phyloP scores from a whole-genome alignment of 2,329 filamentous ascomycete genomes.

The Fonsecaea erecta region DNA sequence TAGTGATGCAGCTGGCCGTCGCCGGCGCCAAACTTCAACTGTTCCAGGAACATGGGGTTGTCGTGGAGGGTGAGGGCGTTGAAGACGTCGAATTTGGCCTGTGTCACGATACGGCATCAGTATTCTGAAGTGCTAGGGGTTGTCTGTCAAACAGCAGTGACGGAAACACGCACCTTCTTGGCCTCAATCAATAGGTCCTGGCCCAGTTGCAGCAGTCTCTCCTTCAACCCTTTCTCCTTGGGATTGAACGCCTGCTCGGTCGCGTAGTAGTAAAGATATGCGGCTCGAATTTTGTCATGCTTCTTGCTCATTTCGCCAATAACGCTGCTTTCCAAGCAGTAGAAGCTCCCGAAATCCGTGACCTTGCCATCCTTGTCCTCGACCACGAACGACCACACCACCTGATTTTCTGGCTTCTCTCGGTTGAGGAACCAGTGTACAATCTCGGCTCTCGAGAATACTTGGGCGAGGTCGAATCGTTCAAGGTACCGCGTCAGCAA shows the following conservation, averaged over 20 bases:
- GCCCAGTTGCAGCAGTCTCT: slow-evolving; percentile 78
- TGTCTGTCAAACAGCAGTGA: not conserved
- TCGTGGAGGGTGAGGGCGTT: slow-evolving; percentile 93
- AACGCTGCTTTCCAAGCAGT: slow-evolving; percentile 89
- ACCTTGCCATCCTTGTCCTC: slow-evolving; percentile 72
- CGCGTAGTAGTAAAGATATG: slow-evolving; percentile 97
- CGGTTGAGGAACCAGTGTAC: slow-evolving; percentile 85
- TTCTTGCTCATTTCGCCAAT: slow-evolving; percentile 65
- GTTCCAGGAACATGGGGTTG: slow-evolving; percentile 88
- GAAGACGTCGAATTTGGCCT: slow-evolving; percentile 89
- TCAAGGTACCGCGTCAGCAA: slow-evolving; percentile 77
- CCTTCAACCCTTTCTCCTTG: slow-evolving; percentile 66
- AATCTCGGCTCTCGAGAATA: slow-evolving; percentile 78
- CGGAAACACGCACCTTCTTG: slow-evolving; percentile 63
- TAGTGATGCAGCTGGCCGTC: slow-evolving; percentile 97
- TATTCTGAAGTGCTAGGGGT: not conserved
- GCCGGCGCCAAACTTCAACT: slow-evolving; percentile 92
- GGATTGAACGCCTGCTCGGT: slow-evolving; percentile 73
- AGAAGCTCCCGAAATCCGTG: slow-evolving; percentile 97
- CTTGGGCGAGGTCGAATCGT: slow-evolving; percentile 82
- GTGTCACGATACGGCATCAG: not conserved
- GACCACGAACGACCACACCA: slow-evolving; percentile 92
- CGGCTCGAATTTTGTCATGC: slow-evolving; percentile 75
- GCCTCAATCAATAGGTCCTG: slow-evolving; percentile 86
- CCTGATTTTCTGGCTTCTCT: slow-evolving; percentile 63